Evolutionary conservation across 306 rosid genomes (phyloP).

Genomic region (Medicago arabica): DNA sequence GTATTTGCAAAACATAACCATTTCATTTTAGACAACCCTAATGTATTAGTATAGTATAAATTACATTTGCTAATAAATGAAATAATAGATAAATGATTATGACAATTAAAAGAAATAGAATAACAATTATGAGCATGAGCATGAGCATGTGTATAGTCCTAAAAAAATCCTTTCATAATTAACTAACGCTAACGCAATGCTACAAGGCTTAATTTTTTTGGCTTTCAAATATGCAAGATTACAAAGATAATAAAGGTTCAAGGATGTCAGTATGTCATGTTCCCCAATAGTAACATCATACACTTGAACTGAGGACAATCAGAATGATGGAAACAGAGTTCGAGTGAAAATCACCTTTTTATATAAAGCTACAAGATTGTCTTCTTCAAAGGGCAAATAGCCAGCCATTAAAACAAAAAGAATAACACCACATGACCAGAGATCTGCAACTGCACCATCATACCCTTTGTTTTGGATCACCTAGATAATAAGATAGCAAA

Average conservation of each 20-base stretch:
- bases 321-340: background rate
- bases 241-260: background rate
- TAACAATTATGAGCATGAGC: background rate
- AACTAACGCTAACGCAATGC: background rate
- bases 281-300: constrained; percentile 16
- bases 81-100: background rate
- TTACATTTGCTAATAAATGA: background rate
- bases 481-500: constrained; percentile 53
- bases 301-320: constrained; percentile 9
- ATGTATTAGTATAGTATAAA: no score
- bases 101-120: constrained; percentile 1
- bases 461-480: constrained; percentile 93
- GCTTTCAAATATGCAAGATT: constrained; percentile 11
- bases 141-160: background rate
- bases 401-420: constrained; percentile 96
- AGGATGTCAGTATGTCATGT: constrained; percentile 9
- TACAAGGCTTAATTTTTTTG: constrained; percentile 2
- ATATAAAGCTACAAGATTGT: constrained; percentile 79
- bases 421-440: constrained; percentile 98
- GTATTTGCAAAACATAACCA: background rate
- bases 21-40: background rate
- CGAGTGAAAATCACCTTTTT: constrained; percentile 73
- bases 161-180: background rate
- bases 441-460: constrained; percentile 91
- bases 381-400: constrained; percentile 90